Base-by-base conservation (phyloP, 805 yeast genomes). In the Pichia gijzeniarum region DNA sequence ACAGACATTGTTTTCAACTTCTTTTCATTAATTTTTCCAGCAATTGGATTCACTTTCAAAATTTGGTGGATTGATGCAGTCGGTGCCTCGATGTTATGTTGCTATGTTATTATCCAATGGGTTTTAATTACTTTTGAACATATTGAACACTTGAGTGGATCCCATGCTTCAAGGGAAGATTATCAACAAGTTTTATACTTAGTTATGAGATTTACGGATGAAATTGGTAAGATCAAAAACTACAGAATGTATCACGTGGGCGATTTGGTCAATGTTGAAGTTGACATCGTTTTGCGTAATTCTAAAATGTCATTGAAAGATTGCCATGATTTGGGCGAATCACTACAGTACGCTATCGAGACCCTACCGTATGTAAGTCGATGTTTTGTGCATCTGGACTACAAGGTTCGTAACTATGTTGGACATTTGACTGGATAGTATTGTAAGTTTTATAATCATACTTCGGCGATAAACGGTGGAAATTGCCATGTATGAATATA, bases 311-410 rank as follows among this genome's bases (percentile, higher is more conserved):
- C 70, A 3, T 65, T 85, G 56, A 73, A 79, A 48, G 95, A 85
- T 54, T 70, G 80, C 44, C 95, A 85, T 60, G 95, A 85, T 59
- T 69, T 85, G 31, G 95, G 87, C 3, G 95, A 85, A 61, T 81
- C 90, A 0, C 64, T 85, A 38, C 95, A 85, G 62, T 85, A 84
- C 56, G 85, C 93, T 1, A 70, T 85, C 21, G 95, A 85, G 52
- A 78, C 89, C 0, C 65, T 85, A 48, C 89, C 91, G 0, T 75
- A 70, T 60, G 89, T 85, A 2, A 91, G 85, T 58, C 68, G 95
- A 43, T 88, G 90, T 1, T 85, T 81, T 69, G 93, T 85, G 16
- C 95, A 85, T 59, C 71, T 85, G 28, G 95, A 85, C 54, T 80
- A 79, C 48, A 61, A 62, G 37, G 71, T 61, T 16, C 60, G 62